Conservation (phyloP, 1,139 yeast species). For the Scheffersomyces titani region DNA sequence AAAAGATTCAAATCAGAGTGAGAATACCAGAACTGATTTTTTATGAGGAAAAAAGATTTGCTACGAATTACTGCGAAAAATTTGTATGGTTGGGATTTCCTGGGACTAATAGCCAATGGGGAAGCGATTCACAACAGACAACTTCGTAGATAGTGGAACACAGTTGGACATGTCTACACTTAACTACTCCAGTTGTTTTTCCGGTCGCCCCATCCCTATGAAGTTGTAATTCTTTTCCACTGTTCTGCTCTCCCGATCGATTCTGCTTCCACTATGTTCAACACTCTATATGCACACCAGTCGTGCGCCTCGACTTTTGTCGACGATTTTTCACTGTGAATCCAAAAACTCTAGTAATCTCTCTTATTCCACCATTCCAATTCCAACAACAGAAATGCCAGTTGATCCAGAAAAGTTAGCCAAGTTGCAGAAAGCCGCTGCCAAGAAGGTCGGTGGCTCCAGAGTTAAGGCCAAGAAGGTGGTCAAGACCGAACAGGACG, state of each 20-base stretch:
- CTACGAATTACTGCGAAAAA: too few relatives aligned
- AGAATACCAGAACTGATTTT: too few relatives aligned
- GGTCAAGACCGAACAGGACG: slow-evolving; percentile 72
- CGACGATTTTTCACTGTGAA: background rate
- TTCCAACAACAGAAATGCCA: slow-evolving; percentile 50
- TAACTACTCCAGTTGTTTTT: too few relatives aligned
- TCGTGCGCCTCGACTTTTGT: background rate
- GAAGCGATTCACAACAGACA: too few relatives aligned
- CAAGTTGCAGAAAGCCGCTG: slow-evolving; percentile 72
- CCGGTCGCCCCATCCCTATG: too few relatives aligned
- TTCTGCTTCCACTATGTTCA: background rate
- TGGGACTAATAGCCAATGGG: too few relatives aligned
- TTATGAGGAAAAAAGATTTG: background rate
- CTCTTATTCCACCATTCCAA: background rate
- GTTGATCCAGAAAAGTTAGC: slow-evolving; percentile 88
- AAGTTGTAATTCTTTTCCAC: background rate
- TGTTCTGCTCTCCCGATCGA: background rate
- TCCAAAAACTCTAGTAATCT: background rate
- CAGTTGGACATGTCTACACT: background rate
- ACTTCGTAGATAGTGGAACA: background rate
- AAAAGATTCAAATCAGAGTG: too few relatives aligned
- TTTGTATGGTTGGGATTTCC: too few relatives aligned
- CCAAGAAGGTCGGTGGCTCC: slow-evolving; percentile 85
- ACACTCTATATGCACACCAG: background rate
- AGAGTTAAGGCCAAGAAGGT: slow-evolving; percentile 80